Base-by-base conservation (phyloP, 73 alveolate species). In the Paramecium octaurelia region DNA sequence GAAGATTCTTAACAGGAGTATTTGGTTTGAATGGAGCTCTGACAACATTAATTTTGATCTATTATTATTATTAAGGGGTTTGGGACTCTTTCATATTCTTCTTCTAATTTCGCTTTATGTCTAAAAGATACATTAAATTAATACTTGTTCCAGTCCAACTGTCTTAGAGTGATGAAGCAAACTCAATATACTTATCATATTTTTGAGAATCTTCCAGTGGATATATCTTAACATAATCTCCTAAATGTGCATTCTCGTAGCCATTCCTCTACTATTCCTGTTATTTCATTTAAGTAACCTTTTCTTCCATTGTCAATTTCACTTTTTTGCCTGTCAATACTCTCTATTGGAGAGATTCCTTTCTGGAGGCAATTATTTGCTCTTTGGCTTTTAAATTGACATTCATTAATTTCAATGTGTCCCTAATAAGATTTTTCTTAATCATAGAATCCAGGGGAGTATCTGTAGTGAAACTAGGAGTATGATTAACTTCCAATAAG, bases 171-270 rank as follows among this genome's bases (percentile, higher is more conserved):
- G 48, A 44, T 20, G 68, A 16, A 16, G 94, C 86, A 50, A 59
- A 83, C 23, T 89, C 75, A 44, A 70, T 31, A 59, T 58, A 89
- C 16, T 46, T 40, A 40, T 70, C 88, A 73, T 89, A 89, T 31
- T 70, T 12, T 5, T 69, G 9, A 36, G 14, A 21, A 58, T 85
- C 93, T 60, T 92, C 95, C 6, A 77, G 24, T 5, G 94, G 94
- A 76, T 93, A 93, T 23, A 93, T 85, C 16, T 92, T 92, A 73
- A 73, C 46, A 59, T 89, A 93, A 38, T 94, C 93, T 92, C 96
- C 96, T 34, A 89, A 27, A 64, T 92, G 86, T 44, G 86, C 46
- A 29, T 92, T 60, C 85, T 93, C 96, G 21, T 85, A 93, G n/a
- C 57, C 92, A 71, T 93, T 95, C 43, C 96, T 73, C 40, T 58